Conservation (phyloP, 495 filamentous ascomycete genomes). For the Parachaetomium inaequale region DNA sequence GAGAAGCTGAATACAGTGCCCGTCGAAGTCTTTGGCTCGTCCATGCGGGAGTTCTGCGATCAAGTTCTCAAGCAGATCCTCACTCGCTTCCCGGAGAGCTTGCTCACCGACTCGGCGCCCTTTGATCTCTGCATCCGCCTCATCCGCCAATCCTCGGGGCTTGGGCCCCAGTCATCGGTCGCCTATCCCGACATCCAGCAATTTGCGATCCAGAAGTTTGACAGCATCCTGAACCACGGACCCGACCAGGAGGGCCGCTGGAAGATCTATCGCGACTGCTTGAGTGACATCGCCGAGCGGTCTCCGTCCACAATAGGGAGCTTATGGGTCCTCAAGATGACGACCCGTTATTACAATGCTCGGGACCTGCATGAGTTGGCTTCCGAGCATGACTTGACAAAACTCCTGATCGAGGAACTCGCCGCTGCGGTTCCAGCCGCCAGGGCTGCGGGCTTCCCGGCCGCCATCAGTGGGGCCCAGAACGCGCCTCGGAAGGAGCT, state of each 20-base stretch:
- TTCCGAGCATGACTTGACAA: conserved; percentile 43
- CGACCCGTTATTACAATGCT: conserved; percentile 43
- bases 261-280: conserved; percentile 41
- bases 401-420: conserved; percentile 48
- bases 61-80: conserved; percentile 35
- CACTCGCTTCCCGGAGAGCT: conserved; percentile 22
- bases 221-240: conserved; percentile 38
- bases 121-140: conserved; percentile 62
- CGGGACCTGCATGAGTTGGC: conserved; percentile 39
- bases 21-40: conserved; percentile 52
- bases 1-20: conserved; percentile 68
- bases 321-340: conserved; percentile 62
- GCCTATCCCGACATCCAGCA: conserved; percentile 49
- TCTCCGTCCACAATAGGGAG: conserved; percentile 57
- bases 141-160: conserved; percentile 59
- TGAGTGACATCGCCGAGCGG: conserved; percentile 45
- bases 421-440: conserved; percentile 39
- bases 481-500: conserved; percentile 56
- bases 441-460: conserved; percentile 33
- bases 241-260: conserved; percentile 36
- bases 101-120: conserved; percentile 30
- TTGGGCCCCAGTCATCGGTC: conserved; percentile 38
- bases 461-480: conserved; percentile 39
- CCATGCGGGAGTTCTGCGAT: conserved; percentile 53
- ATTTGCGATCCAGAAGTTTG: conserved; percentile 49